Conservation (phyloP, 1,284 basidiomycete genomes). For the Vanrija pseudolonga region DNA sequence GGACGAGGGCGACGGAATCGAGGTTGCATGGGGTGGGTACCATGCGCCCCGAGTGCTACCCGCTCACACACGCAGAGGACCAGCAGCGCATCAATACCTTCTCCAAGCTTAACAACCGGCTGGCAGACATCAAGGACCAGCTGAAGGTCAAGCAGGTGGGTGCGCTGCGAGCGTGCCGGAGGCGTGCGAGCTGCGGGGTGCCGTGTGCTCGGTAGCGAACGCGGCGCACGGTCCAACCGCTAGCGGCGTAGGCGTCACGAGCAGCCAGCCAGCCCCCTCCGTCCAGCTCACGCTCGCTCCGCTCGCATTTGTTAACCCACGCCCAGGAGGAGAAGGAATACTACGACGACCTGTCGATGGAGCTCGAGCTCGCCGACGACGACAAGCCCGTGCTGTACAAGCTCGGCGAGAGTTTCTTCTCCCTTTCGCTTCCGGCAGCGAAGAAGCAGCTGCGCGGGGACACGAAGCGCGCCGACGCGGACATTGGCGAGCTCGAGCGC, state of each 20-base stretch:
- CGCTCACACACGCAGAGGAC: conserved; percentile 63
- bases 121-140: conserved; percentile 68
- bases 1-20: conserved; percentile 70
- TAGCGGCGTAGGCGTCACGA: no score
- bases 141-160: conserved; percentile 67
- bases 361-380: conserved; percentile 81
- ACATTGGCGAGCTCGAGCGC: conserved; percentile 58
- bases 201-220: no score
- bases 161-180: not conserved
- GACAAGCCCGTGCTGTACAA: conserved; percentile 79
- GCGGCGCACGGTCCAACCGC: no score
- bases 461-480: conserved; percentile 58
- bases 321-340: conserved; percentile 84
- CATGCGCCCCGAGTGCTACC: no score
- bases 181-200: not conserved
- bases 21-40: conserved; percentile 83
- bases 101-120: conserved; percentile 80
- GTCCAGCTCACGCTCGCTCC: no score
- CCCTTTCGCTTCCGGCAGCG: conserved; percentile 68
- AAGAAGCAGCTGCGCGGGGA: conserved; percentile 71
- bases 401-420: conserved; percentile 84
- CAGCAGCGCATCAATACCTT: conserved; percentile 90
- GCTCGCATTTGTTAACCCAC: no score
- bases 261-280: no score
- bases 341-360: conserved; percentile 79